Evolutionary conservation across 805 yeast genomes (phyloP).

Genomic region (Wickerhamomyces hampshirensis): DNA sequence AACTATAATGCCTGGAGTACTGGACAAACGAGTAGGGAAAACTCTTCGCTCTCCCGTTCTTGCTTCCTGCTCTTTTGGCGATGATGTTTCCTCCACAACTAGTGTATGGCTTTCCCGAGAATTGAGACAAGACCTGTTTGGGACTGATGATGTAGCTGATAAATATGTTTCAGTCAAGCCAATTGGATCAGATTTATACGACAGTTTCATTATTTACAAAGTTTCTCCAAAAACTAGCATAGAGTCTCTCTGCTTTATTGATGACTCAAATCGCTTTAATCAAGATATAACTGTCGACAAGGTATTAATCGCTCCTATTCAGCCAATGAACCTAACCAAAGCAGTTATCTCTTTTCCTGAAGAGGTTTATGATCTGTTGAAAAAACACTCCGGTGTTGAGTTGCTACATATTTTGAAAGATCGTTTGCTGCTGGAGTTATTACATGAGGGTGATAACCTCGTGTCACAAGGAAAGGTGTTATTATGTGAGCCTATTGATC

Average conservation of each 20-base stretch:
- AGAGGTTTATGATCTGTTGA: constrained; percentile 16
- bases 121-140: constrained; percentile 1
- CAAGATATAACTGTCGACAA: constrained; percentile 18
- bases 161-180: constrained; percentile 17
- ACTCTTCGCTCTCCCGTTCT: constrained; percentile 1
- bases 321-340: constrained; percentile 13
- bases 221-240: constrained; percentile 9
- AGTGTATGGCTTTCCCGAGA: constrained; percentile 7
- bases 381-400: constrained; percentile 13
- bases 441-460: constrained; percentile 18
- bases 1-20: constrained; percentile 4
- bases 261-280: constrained; percentile 14
- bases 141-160: neutral
- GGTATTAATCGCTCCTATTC: constrained; percentile 12
- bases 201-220: constrained; percentile 5
- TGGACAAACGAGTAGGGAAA: neutral
- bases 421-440: constrained; percentile 7
- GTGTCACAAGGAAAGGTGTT: constrained; percentile 38
- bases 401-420: constrained; percentile 9
- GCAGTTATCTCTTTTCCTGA: constrained; percentile 21
- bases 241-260: constrained; percentile 1
- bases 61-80: constrained; percentile 8
- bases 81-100: constrained; percentile 4
- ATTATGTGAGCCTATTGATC: constrained; percentile 70
- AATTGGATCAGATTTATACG: constrained; percentile 10